Base-by-base conservation (phyloP, 2,329 filamentous ascomycete genomes). In the Epichloe bromicola region DNA sequence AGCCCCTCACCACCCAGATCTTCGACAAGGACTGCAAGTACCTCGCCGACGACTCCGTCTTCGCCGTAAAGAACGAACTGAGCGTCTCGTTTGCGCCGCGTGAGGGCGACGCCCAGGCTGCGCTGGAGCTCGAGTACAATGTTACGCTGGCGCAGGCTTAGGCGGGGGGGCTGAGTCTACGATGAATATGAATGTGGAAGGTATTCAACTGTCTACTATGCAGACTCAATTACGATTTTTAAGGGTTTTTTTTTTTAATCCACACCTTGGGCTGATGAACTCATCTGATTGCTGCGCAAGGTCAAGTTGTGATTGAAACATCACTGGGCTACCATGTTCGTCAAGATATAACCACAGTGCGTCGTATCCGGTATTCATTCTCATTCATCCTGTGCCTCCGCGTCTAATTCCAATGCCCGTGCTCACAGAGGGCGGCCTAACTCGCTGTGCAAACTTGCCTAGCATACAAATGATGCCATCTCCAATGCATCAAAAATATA, bases 1-100 rank as follows among this genome's bases (percentile, higher is more conserved):
- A 80, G 59, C 73, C 82, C 0, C 74, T 94, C 46, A 85, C 83
- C 0, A 76, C 74, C 1, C 86, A 93, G 64, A 81, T 93, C 51
- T 91, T 88, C 62, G 85, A 88, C 63, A 70, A 73, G 52, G 73
- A 78, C 54, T 80, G 82, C 64, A 73, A 76, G 55, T 82, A 86
- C 58, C 70, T 87, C 20, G 58, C 58, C 5, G 67, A 71, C 42
- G 76, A 79, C 56, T 67, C 70, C 5, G 75, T 77, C 8, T 79
- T 76, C 53, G 76, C 75, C 0, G 74, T 77, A 51, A 79, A 78
- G 66, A 66, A 73, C 23, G 74, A 73, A 26, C 59, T 79, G 38
- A 60, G 67, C 3, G 70, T 75, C 0, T 59, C 61, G 36, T 76
- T 76, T 54, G 59, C 61, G 52, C 63, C 65, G 7, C 60, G 64